Evolutionary conservation across 768 basidiomycete genomes (phyloP).

Genomic region (Hydnomerulius pinastri): DNA sequence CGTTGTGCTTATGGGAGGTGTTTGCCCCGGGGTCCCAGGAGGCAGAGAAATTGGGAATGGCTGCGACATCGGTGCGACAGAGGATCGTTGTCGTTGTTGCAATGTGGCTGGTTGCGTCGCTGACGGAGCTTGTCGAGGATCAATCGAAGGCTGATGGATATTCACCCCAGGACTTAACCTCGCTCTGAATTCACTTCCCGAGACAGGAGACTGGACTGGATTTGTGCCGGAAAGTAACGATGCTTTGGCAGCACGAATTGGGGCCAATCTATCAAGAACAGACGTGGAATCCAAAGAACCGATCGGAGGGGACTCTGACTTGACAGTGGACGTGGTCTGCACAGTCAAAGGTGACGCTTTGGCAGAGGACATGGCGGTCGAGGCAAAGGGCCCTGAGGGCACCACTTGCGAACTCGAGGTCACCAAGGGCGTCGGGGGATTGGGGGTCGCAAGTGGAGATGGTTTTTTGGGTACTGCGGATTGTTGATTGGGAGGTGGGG

Average conservation of each 20-base stretch:
- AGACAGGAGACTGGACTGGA: conserved; percentile 12
- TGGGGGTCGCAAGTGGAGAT: not conserved
- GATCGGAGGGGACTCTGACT: conserved; percentile 20
- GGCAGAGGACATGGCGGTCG: not conserved
- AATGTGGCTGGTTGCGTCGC: not conserved
- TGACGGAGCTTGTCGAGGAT: conserved; percentile 3
- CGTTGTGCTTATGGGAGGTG: not conserved
- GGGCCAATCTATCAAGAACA: conserved; percentile 29
- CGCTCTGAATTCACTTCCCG: not conserved
- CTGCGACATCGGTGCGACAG: conserved; percentile 3
- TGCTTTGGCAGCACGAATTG: conserved; percentile 35
- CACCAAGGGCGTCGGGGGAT: not conserved
- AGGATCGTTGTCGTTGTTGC: not conserved
- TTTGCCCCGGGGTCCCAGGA: conserved; percentile 4
- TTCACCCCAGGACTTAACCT: not conserved
- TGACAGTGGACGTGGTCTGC: conserved; percentile 15
- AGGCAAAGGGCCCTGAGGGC: not conserved
- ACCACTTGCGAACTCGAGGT: not conserved
- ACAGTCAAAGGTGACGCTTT: conserved; percentile 3
- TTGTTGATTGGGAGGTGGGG: not conserved
- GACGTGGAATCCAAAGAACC: conserved; percentile 10
- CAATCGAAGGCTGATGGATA: not conserved
- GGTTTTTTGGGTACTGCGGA: not conserved
- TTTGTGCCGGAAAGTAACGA: conserved; percentile 14
- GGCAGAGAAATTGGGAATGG: not conserved